Evolutionary conservation across 768 basidiomycete genomes (phyloP), one percentile per base, ranked within the genome.

Genomic region (Tephrocybe sp.): DNA sequence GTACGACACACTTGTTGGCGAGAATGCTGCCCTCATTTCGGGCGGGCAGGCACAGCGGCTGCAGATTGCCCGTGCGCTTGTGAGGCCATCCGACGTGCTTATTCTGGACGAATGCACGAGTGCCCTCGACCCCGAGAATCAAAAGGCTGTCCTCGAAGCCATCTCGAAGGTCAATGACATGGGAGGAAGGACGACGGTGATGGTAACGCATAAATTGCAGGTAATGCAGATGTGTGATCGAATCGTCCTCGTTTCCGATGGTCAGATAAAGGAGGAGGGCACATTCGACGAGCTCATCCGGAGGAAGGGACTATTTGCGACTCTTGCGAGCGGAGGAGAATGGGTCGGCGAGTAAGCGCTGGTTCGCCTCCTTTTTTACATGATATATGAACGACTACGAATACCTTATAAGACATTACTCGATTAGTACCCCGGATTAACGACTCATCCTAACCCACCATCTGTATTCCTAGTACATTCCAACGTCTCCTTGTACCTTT

Each of bases 91-190:
- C 0, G 79, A 76, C 39, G 79, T 98, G 12, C 74, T 97, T 40
- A 84, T 98, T 30, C 73, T 98, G 48, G 96, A 98, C 65, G 96
- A 98, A 65, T 97, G 94, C 64, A 98, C 96, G n/a, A 86, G 84
- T 37, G 92, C 95, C 4, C 71, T 98, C 52, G 95, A 98, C 65
- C 74, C 81, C 1, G 83, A 83, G 60, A 98, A 96, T 68, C 88
- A 94, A 70, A 77, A 79, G 1, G 85, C 81, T 15, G 87, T 98
- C 14, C 69, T 98, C 50, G 58, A 89, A 84, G 34, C 56, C 26
- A 50, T 57, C 8, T 38, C 26, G 14, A 53, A 47, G 43, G 47
- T 57, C 42, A 53, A 50, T 21, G 43, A 15, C 14, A 83, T 81
- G 71, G 67, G 75, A n/a, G 82, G 83, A 18, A 74, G 85, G 49